Evolutionary conservation across 129 eudicot species (phyloP), one percentile per base, ranked within the genome.

Genomic region (Pseudognaphalium luteoalbum): DNA sequence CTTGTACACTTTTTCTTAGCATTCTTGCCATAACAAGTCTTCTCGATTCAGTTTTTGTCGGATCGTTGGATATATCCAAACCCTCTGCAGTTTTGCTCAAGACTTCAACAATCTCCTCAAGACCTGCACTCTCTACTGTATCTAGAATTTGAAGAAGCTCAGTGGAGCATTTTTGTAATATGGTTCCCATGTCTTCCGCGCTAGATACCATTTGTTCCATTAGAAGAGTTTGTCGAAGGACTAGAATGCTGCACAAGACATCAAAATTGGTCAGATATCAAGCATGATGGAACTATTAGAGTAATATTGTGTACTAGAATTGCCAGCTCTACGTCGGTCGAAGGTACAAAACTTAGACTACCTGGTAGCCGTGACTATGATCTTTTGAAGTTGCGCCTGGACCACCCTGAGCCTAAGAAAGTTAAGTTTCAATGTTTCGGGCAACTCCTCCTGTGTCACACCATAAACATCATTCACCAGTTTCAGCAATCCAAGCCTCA

Each of bases 331-430:
- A n/a, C 9, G n/a, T 57, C 19, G 42, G 63, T 7, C 51, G 11
- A 51, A 64, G 77, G 7, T 61, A 75, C 20, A 64, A 64, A 4
- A 57, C 7, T 33, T 74, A 15, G 34, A 29, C 56, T 42, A 95
- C 99, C 99, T 95, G 65, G 96, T 89, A 39, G 97, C 89, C 58
- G 85, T 84, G 20, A 95, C 99, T 68, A 89, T 88, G 72, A 95
- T 85, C 73, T 89, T 95, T 90, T 95, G 99, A 67, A 95, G 75
- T 74, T 78, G 91, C 20, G 96, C 82, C 69, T 95, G 99, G 73
- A 89, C 89, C 37, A 81, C 58, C 75, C 99, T 75, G 60, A 95
- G 76, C 75, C 99, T 80, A 0, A 61, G 54, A 69, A 87, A 71
- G 74, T 95, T 95, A 5, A 95, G 92, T 69, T 80, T 86, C 82